Conservation (phyloP, 1,284 basidiomycete genomes). For the Mrakiaceae sp. region DNA sequence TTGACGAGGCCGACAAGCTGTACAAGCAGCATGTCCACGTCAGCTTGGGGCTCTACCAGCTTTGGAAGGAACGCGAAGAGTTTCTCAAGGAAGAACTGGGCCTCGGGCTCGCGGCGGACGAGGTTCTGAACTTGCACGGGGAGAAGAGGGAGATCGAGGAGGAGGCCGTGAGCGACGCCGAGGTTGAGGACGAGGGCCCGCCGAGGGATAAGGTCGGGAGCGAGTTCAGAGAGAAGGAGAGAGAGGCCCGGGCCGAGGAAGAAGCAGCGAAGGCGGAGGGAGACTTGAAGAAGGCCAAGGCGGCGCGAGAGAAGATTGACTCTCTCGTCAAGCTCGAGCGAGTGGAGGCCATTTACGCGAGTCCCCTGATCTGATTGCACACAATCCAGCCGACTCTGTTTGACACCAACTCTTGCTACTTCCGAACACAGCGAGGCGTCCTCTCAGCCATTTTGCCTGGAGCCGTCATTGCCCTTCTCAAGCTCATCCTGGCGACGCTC, state of each 20-base stretch:
- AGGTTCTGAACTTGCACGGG: constrained; percentile 31
- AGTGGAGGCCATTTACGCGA: constrained; percentile 81
- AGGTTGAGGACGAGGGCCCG: constrained; percentile 25
- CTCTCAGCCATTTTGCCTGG: constrained; percentile 61
- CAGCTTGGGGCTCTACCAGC: constrained; percentile 78
- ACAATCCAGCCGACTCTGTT: not conserved
- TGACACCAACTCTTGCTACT: not conserved
- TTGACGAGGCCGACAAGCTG: constrained; percentile 87
- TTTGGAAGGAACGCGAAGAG: constrained; percentile 90
- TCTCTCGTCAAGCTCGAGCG: constrained; percentile 74
- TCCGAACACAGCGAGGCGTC: constrained; percentile 25
- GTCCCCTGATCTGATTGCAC: constrained; percentile 26
- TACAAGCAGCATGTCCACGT: constrained; percentile 87
- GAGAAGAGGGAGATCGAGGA: constrained; percentile 22
- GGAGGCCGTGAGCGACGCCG: constrained; percentile 10
- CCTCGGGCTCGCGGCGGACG: constrained; percentile 37
- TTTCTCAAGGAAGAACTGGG: constrained; percentile 90
- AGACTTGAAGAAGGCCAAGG: constrained; percentile 49
- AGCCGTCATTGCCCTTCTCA: constrained; percentile 80
- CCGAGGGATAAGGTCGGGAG: constrained; percentile 28
- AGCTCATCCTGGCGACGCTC: constrained; percentile 76
- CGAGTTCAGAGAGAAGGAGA: constrained; percentile 48
- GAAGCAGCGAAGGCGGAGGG: constrained; percentile 37
- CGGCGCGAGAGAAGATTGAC: constrained; percentile 54
- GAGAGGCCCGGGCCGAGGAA: constrained; percentile 50